Evolutionary conservation across 768 basidiomycete genomes (phyloP), one percentile per base, ranked within the genome.

Genomic region (Clavulina sp.): DNA sequence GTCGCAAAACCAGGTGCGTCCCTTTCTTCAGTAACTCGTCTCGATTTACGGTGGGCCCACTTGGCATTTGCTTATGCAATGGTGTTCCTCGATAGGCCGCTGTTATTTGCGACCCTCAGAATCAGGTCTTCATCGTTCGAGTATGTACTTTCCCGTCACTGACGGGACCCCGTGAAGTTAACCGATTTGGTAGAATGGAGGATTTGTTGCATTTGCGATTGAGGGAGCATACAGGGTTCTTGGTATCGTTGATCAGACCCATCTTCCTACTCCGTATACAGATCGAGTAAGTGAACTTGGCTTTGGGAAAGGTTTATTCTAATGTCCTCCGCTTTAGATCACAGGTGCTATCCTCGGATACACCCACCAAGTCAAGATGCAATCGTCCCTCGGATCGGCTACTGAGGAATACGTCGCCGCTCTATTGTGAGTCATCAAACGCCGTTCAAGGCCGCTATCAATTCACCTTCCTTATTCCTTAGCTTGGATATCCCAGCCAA

Each of bases 161-260:
- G 53, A 23, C 43, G 13, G 9, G 43, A 46, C 43, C 18, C 23
- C 23, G 23, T 9, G 24, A 13, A 9, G 9, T 9, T 23, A 13
- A 13, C 9, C 23, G 9, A 9, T 18, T 46, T 46, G 13, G 83
- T 21, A 58, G 41, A 61, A 59, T 30, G 53, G 60, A 21, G 60
- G 60, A 23, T 60, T 86, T 56, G 82, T 82, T 16, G 79, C 84
- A 1, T 81, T 77, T 59, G 81, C 81, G 0, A 67, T 84, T 47
- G 74, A 81, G 63, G 84, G 84, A 41, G 77, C 81, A n/a, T 87
- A 81, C 56, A 61, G 69, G 33, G 84, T 88, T 23, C 74, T 88
- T 34, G 78, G 79, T 3, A 78, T 88, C 52, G 79, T 88, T 36
- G 85, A 88, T 60, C 84, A 86, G 61, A 87, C 84, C 1, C 85